Evolutionary conservation across 108 stramenopile species (phyloP), one percentile per base, ranked within the genome.

Genomic region (Pelagomonas calceolata): DNA sequence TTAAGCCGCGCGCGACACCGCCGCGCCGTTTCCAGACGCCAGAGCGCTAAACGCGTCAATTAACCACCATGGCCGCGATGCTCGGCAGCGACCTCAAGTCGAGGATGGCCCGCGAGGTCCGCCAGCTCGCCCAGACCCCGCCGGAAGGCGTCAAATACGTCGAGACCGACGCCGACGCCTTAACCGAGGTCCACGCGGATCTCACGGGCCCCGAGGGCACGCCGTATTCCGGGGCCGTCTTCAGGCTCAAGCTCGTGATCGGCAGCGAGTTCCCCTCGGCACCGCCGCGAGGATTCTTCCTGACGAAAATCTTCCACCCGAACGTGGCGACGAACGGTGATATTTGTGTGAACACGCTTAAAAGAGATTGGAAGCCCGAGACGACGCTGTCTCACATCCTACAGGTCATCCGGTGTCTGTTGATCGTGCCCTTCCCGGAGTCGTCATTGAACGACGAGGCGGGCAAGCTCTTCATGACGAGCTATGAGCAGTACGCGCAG

Each of bases 391-490:
- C 85, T 26, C 95, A 99, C 78, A 91, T 98, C 12, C 79, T 99
- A 75, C 94, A 93, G 67, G 94, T 99, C 37, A 97, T 99, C 74
- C 92, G 98, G 65, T 99, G 98, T 72, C 80, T 99, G 33, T 77
- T 99, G 37, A 99, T 99, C 73, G 92, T 98, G 21, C 98, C 98
- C 17, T 99, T 99, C 73, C 98, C 98, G 0, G 98, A 99, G 80
- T 91, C 89, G 45, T 90, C 90, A 70, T 81, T 99, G 70, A 99
- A 99, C 75, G 96, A 98, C 68, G 98, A 99, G 72, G 98, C 98
- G n/a, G 96, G 98, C 7, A 95, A 94, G 77, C 81, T 94, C 34
- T 99, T 99, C 79, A 96, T 99, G 96, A 95, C 96, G 63, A 89
- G 88, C 74, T 99, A 99, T 76, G 92, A 94, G 35, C 97, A 99